Evolutionary conservation across 805 yeast genomes (phyloP).

Genomic region (Candida qinlingensis): DNA sequence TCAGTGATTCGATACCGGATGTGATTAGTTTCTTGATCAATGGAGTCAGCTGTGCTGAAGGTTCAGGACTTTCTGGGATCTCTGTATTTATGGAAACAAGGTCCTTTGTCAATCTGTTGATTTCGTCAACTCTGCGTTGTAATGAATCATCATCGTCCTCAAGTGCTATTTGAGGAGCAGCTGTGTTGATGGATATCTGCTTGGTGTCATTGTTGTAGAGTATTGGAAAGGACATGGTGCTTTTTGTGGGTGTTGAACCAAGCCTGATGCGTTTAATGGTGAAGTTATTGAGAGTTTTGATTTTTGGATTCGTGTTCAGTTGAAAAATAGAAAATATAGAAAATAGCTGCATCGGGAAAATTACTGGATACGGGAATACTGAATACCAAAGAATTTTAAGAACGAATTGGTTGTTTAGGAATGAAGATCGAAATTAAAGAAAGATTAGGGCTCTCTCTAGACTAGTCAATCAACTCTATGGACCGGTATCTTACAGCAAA

Average conservation of each 20-base stretch:
- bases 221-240: conserved; percentile 4
- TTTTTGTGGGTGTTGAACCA: too few species aligned
- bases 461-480: not conserved
- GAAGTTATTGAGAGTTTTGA: not conserved
- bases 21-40: conserved; percentile 63
- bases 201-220: conserved; percentile 3
- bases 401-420: too few species aligned
- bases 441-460: too few species aligned
- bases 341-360: not conserved
- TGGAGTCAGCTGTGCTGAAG: conserved; percentile 47
- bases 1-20: conserved; percentile 54
- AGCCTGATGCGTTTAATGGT: not conserved
- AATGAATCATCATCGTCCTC: conserved; percentile 1
- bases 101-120: conserved; percentile 30
- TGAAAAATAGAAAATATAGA: not conserved
- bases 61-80: conserved; percentile 52
- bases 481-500: not conserved
- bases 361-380: not conserved
- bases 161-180: conserved; percentile 1
- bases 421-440: too few species aligned
- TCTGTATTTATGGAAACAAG: conserved; percentile 31
- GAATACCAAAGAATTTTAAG: too few species aligned
- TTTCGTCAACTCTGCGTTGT: conserved; percentile 15
- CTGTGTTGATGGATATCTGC: conserved; percentile 1
- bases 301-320: not conserved